phyloP scores from a whole-genome alignment of 192 early-diverging fungal genomes.

The Backusella parvicylindrica region DNA sequence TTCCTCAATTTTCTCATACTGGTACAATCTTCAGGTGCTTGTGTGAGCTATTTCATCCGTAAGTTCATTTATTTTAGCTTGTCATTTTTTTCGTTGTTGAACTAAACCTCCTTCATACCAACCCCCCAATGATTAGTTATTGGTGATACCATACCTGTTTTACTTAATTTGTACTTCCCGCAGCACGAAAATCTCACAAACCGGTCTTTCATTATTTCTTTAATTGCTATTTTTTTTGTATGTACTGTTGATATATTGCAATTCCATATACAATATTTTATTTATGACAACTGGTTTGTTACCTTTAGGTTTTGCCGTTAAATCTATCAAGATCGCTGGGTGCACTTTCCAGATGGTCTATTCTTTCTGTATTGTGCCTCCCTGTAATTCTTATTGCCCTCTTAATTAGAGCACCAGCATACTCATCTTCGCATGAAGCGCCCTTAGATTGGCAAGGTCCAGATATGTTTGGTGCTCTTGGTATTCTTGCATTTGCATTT shows the following conservation, averaged over 20 bases:
- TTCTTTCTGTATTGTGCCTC: conserved; percentile 55
- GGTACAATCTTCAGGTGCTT: conserved; percentile 57
- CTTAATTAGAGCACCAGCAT: conserved; percentile 54
- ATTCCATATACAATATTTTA: neutral
- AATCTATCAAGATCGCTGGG: conserved; percentile 61
- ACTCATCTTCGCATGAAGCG: conserved; percentile 43
- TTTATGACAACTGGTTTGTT: neutral
- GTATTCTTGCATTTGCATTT: conserved; percentile 70
- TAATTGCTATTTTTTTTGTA: conserved; percentile 38
- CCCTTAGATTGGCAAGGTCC: conserved; percentile 52
- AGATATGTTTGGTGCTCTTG: conserved; percentile 59
- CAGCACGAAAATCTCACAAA: conserved; percentile 19
- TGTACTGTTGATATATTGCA: neutral
- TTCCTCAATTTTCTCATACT: conserved; percentile 53
- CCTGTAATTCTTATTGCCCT: conserved; percentile 59
- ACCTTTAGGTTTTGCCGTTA: conserved; percentile 52
- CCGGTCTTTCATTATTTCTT: conserved; percentile 33
- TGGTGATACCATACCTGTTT: conserved; percentile 49
- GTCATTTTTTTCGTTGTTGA: neutral
- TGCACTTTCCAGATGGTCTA: conserved; percentile 53
- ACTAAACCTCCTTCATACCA: neutral
- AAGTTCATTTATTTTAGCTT: conserved; percentile 1
- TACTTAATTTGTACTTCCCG: conserved; percentile 35
- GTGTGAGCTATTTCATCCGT: conserved; percentile 61
- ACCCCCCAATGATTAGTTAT: conserved; percentile 26